Evolutionary conservation across 2,329 filamentous ascomycete genomes (phyloP).

Genomic region (Diplodia scrobiculata): DNA sequence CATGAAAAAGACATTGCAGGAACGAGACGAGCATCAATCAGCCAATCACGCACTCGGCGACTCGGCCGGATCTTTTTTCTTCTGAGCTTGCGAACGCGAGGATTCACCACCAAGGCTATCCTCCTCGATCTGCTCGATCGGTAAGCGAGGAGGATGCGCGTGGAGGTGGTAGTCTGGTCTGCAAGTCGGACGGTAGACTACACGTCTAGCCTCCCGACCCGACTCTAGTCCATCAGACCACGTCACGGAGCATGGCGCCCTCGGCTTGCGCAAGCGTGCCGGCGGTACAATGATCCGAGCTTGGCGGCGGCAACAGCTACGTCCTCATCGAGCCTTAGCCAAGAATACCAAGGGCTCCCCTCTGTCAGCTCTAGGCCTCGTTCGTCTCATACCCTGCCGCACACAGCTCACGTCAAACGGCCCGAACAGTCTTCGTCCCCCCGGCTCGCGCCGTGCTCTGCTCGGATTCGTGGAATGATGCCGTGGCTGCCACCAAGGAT

Average conservation of each 20-base stretch:
- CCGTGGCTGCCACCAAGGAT: neutral
- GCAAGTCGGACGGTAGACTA: slow-evolving; percentile 2
- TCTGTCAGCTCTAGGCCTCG: neutral
- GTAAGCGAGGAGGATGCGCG: neutral
- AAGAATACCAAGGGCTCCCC: neutral
- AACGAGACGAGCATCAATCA: neutral
- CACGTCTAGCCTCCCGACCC: neutral
- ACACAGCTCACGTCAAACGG: neutral
- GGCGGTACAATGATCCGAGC: neutral
- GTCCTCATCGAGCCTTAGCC: neutral
- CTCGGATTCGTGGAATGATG: neutral
- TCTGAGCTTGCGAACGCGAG: neutral
- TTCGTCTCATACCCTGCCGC: neutral
- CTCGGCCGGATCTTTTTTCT: neutral
- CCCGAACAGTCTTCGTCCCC: neutral
- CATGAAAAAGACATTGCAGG: neutral
- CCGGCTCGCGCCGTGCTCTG: neutral
- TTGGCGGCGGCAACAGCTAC: neutral
- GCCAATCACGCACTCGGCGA: neutral
- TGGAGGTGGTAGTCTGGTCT: neutral
- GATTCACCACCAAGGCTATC: neutral
- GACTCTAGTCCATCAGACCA: neutral
- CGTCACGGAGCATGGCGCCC: neutral
- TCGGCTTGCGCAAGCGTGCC: neutral
- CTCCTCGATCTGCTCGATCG: neutral